Evolutionary conservation across 768 basidiomycete genomes (phyloP).

Genomic region (Tylopilus plumbeoviolaceoides): DNA sequence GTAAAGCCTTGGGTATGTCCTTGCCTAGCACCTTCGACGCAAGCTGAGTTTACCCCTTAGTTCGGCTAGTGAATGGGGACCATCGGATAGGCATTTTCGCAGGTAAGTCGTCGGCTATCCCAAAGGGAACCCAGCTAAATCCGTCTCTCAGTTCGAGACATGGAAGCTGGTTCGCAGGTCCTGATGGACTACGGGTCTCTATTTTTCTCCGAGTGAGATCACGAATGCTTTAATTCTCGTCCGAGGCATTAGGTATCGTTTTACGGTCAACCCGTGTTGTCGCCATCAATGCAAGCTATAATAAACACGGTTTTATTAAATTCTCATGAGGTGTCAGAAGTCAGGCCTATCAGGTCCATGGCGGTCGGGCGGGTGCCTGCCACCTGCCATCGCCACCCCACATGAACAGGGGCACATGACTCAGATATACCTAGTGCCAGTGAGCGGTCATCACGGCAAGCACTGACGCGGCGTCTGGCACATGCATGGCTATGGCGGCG

Average conservation of each 20-base stretch:
- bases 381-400: not conserved
- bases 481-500: not conserved
- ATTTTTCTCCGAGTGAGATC: slow-evolving; percentile 36
- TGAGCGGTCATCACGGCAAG: too few species aligned
- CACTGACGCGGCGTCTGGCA: not conserved
- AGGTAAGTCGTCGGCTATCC: slow-evolving; percentile 7
- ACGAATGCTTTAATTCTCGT: too few species aligned
- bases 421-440: too few species aligned
- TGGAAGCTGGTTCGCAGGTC: slow-evolving; percentile 46
- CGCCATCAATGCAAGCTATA: not conserved
- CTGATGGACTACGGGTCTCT: slow-evolving; percentile 54
- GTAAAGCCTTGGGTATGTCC: slow-evolving; percentile 41
- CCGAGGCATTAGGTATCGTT: not conserved
- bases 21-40: not conserved
- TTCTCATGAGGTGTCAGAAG: not conserved
- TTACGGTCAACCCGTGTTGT: not conserved
- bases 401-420: not conserved
- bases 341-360: not conserved
- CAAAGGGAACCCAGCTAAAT: not conserved
- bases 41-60: slow-evolving; percentile 30
- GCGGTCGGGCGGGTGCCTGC: not conserved
- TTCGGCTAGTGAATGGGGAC: slow-evolving; percentile 59
- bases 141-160: slow-evolving; percentile 31
- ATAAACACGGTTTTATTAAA: slow-evolving; percentile 5
- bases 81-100: slow-evolving; percentile 60